Conservation (phyloP, 108 stramenopile species). For the Schizochytrium sp. region DNA sequence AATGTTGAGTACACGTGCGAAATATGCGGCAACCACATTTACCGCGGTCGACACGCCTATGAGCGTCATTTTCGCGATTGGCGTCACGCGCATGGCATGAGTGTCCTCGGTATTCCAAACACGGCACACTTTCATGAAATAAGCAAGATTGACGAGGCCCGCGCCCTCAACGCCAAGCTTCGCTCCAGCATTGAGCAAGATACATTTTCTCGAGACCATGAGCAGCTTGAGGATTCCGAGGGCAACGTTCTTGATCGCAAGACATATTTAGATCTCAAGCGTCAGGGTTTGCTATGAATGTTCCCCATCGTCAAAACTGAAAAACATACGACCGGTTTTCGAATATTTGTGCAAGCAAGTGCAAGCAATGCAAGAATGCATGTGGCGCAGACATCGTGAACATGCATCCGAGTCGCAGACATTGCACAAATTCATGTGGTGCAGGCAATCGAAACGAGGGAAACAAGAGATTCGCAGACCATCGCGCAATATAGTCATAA, state of each 20-base stretch:
- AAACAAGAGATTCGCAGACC: too few species aligned
- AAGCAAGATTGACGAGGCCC: conserved; percentile 88
- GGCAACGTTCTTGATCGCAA: conserved; percentile 88
- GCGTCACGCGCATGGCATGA: conserved; percentile 92
- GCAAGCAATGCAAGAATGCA: too few species aligned
- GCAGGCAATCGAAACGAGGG: too few species aligned
- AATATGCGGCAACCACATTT: conserved; percentile 92
- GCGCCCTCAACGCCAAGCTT: conserved; percentile 74
- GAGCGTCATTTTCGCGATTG: conserved; percentile 94
- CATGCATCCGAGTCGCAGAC: too few species aligned
- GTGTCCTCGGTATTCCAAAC: conserved; percentile 92
- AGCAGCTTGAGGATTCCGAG: conserved; percentile 95
- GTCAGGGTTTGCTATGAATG: conserved; percentile 75
- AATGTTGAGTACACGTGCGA: conserved; percentile 92
- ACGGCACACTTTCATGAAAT: conserved; percentile 98
- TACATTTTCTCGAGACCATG: conserved; percentile 72
- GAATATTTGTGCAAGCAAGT: too few species aligned
- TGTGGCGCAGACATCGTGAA: too few species aligned
- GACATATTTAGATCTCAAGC: conserved; percentile 85
- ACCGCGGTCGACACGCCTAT: conserved; percentile 82
- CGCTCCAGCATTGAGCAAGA: conserved; percentile 61
- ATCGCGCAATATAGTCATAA: too few species aligned
- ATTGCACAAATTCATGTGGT: too few species aligned
- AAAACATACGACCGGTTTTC: too few species aligned
- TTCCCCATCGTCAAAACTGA: too few species aligned